Evolutionary conservation across 1,284 basidiomycete genomes (phyloP).

Genomic region (Tranzscheliella williamsii): DNA sequence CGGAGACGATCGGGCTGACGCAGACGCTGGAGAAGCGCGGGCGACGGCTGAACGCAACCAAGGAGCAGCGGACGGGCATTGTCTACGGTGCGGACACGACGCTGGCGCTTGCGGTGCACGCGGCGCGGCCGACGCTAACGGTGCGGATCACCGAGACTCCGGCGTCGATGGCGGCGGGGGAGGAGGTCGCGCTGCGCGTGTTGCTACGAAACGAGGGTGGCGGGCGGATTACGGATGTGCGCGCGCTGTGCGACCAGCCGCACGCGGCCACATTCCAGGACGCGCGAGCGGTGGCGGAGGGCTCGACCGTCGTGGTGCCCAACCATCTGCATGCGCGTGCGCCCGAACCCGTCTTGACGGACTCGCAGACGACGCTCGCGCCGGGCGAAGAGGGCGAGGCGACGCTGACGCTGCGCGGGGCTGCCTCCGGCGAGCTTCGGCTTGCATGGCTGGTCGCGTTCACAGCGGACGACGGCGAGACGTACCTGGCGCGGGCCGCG

Average conservation of each 20-base stretch:
- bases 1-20: slow-evolving; percentile 61
- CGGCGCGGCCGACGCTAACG: slow-evolving; percentile 11
- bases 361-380: not conserved
- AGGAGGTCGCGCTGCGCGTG: slow-evolving; percentile 9
- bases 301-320: slow-evolving; percentile 25
- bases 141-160: slow-evolving; percentile 11
- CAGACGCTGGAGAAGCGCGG: slow-evolving; percentile 63
- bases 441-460: slow-evolving; percentile 27
- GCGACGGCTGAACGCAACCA: slow-evolving; percentile 62
- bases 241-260: slow-evolving; percentile 16
- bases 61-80: slow-evolving; percentile 60
- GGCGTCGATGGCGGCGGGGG: slow-evolving; percentile 6
- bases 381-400: slow-evolving; percentile 26
- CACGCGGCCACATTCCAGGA: slow-evolving; percentile 15
- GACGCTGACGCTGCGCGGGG: slow-evolving; percentile 4
- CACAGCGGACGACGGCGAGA: slow-evolving; percentile 12
- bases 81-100: slow-evolving; percentile 63
- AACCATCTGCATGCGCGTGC: slow-evolving; percentile 45
- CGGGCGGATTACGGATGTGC: slow-evolving; percentile 7
- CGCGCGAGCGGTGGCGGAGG: slow-evolving; percentile 19
- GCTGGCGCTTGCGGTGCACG: slow-evolving; percentile 60
- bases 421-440: slow-evolving; percentile 1
- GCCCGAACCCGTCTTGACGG: not conserved
- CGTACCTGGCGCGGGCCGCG: slow-evolving; percentile 19
- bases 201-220: slow-evolving; percentile 17